These are phyloP conservation scores for Panaeolus cyanescens DNA, from an alignment of 768 basidiomycete genomes.

Conservation along the genomic window DNA sequence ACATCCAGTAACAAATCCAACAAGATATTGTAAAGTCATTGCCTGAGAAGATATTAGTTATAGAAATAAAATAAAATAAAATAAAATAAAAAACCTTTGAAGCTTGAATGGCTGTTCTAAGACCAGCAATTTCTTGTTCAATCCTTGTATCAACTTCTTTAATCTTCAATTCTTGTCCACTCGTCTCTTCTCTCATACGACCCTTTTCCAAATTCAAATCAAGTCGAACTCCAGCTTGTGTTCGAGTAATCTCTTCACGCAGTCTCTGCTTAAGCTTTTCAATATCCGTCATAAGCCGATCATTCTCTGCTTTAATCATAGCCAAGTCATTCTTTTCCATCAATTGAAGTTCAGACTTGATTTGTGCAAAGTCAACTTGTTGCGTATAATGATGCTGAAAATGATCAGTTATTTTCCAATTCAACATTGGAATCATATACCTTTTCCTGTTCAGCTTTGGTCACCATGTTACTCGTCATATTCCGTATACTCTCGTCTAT, in stretches of 20 bases:
- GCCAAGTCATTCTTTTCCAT: constrained; percentile 97
- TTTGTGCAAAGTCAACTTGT: constrained; percentile 95
- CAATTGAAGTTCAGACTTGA: constrained; percentile 94
- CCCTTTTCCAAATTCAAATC: constrained; percentile 98
- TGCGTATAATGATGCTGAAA: constrained; percentile 87
- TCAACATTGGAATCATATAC: constrained; percentile 37
- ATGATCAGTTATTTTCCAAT: neutral
- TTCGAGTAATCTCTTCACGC: constrained; percentile 87
- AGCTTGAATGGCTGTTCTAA: constrained; percentile 82
- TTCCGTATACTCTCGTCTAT: constrained; percentile 96
- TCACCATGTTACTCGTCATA: constrained; percentile 96
- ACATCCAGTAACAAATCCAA: constrained; percentile 91
- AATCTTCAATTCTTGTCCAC: constrained; percentile 91
- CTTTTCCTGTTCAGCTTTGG: constrained; percentile 96
- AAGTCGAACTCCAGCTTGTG: constrained; percentile 90
- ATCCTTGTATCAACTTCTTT: constrained; percentile 97
- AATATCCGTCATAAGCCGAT: constrained; percentile 87
- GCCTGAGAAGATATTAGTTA: constrained; percentile 51
- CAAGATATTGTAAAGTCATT: constrained; percentile 84
- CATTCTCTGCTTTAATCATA: constrained; percentile 95
- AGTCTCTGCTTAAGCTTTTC: constrained; percentile 94
- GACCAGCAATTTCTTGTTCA: constrained; percentile 90
- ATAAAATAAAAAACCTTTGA: constrained; percentile 62
- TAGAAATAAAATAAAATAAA: neutral
- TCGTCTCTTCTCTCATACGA: constrained; percentile 90